These are phyloP conservation scores for Imleria badia DNA, from an alignment of 768 basidiomycete genomes.

Conservation along the genomic window DNA sequence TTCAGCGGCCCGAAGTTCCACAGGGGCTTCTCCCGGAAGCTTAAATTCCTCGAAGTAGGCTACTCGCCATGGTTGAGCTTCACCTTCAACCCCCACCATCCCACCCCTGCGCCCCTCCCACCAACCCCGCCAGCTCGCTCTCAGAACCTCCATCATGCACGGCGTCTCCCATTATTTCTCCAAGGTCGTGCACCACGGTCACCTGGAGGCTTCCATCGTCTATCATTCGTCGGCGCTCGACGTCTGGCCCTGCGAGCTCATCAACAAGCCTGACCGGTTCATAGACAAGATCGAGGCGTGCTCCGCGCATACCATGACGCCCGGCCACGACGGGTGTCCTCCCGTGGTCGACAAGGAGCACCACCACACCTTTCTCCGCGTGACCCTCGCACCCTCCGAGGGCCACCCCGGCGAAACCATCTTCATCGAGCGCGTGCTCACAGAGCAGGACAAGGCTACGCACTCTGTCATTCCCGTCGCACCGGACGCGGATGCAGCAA, in stretches of 20 bases:
- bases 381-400: constrained; percentile 2
- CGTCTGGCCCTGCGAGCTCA: constrained; percentile 6
- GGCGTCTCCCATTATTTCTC: constrained; percentile 6
- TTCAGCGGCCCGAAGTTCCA: background rate
- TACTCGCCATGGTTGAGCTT: no score
- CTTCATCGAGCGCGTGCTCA: constrained; percentile 12
- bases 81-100: no score
- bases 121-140: background rate
- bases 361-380: constrained; percentile 8
- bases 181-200: constrained; percentile 7
- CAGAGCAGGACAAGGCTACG: background rate
- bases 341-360: constrained; percentile 3
- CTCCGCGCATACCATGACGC: constrained; percentile 4
- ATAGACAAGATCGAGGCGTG: constrained; percentile 7
- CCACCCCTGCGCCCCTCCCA: background rate
- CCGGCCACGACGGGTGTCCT: background rate
- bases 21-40: background rate
- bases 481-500: background rate
- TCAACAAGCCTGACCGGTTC: constrained; percentile 3
- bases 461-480: constrained; percentile 11
- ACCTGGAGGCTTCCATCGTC: background rate
- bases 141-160: background rate
- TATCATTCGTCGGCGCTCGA: constrained; percentile 11
- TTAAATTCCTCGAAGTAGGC: no score
- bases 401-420: constrained; percentile 4